A percentile compares a stretch with the other conserved stretches of the same genome.
phyloP scores from a whole-genome alignment of 148 eudicot genomes.

The Nepenthes mirabilis region DNA sequence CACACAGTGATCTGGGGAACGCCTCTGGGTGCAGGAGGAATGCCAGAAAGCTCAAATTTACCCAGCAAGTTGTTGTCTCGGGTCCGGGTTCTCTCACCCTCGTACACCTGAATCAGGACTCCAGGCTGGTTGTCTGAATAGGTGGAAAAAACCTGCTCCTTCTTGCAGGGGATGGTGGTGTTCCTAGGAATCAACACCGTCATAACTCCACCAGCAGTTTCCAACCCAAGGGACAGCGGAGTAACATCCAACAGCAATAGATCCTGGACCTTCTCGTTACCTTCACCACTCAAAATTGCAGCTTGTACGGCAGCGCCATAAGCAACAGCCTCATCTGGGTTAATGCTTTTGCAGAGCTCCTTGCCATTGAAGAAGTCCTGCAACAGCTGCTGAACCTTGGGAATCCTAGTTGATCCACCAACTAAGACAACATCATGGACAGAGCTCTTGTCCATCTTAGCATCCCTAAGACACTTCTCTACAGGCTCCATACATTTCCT shows the following conservation, averaged over 20 bases:
- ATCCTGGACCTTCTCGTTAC: conserved; percentile 1
- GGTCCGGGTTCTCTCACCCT: conserved; percentile 4
- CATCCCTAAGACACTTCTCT: not conserved
- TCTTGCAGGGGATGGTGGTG: conserved; percentile 1
- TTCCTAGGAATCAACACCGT: not conserved
- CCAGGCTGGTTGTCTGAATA: conserved; percentile 6
- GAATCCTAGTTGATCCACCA: not conserved
- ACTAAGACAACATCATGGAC: not conserved
- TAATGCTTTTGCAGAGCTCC: conserved; percentile 6
- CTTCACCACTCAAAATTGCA: conserved; percentile 1
- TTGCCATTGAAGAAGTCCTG: conserved; percentile 5
- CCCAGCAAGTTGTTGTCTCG: conserved; percentile 1
- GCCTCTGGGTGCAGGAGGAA: conserved; percentile 1
- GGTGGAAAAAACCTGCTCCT: conserved; percentile 1
- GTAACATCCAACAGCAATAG: conserved; percentile 3
- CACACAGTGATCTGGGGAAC: not conserved
- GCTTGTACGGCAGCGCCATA: conserved; percentile 4
- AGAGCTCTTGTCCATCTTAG: conserved; percentile 2
- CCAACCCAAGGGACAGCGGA: not conserved
- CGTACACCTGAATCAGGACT: conserved; percentile 4
- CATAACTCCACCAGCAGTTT: conserved; percentile 1
- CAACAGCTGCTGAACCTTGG: not conserved
- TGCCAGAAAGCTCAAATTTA: conserved; percentile 2
- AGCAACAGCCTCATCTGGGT: conserved; percentile 7
- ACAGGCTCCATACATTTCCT: conserved; percentile 1